Evolutionary conservation across 169 alveolate genomes (phyloP), one percentile per base, ranked within the genome.

Genomic region (Plasmodium gallinaceum): DNA sequence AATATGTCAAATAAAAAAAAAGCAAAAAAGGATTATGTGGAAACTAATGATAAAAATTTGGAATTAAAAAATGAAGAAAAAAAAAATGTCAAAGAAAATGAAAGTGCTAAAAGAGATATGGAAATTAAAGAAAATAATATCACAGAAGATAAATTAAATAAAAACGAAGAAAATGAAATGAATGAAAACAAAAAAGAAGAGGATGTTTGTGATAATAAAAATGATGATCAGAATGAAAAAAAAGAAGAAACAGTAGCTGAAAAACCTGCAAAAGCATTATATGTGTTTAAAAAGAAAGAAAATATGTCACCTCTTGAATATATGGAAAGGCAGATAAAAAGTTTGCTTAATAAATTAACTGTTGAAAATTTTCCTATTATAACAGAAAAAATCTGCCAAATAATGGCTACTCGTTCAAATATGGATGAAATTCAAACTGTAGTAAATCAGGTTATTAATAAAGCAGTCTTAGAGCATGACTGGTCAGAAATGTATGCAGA

Each of bases 401-500:
- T 91, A 60, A 92, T 95, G 90, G 98, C 94, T 57, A 88, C 94
- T 24, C 88, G 94, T 66, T 72, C 65, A 43, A 88, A 88, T 72
- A 93, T 90, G 20, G 93, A 88, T 32, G 97, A 96, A 57, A 91
- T 96, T 16, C 96, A 94, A 45, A 89, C 92, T 10, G 94, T 96
- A 5, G 98, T 93, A 37, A 94, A 90, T 74, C 92, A 93, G 70
- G 94, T 96, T 14, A 76, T 96, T 60, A 93, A 92, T 45, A 97
- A 97, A 87, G 98, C 98, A 9, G 97, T 96, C 20, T 89, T 94
- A 58, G 98, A 96, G 70, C 98, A 97, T 42, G 98, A 97, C 45
- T 97, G 97, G 96, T 95, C 98, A 9, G 98, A 97, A 78, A 97
- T 97, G 98, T 97, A 97, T 70, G 97, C 98, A 0, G 98, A 97